Evolutionary conservation across 1,284 basidiomycete genomes (phyloP).

Genomic region (Trametes versicolor): DNA sequence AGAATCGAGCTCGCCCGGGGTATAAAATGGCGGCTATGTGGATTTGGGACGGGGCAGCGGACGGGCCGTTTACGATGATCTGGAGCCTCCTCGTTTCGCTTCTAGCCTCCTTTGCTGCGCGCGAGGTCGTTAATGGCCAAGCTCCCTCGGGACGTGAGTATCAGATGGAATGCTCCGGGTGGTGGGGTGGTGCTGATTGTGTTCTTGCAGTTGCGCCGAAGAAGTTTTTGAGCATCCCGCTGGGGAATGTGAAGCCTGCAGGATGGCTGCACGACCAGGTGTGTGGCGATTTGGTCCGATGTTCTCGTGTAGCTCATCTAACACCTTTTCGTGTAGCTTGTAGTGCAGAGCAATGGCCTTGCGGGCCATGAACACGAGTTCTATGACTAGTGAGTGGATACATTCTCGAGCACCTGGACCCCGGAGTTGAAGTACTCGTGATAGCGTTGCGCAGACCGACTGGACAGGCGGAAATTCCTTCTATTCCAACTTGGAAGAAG

Average conservation of each 20-base stretch:
- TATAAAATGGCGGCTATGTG: slow-evolving; percentile 30
- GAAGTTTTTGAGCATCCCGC: slow-evolving; percentile 57
- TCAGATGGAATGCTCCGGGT: not conserved
- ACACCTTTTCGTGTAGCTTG: slow-evolving; percentile 44
- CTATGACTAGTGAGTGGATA: slow-evolving; percentile 56
- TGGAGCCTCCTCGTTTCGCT: slow-evolving; percentile 27
- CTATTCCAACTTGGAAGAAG: slow-evolving; percentile 66
- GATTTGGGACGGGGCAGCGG: slow-evolving; percentile 10
- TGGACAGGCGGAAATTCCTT: slow-evolving; percentile 61
- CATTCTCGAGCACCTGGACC: not conserved
- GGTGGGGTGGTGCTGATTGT: not conserved
- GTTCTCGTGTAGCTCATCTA: not conserved
- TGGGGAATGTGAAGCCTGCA: slow-evolving; percentile 57
- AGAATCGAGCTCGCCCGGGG: not conserved
- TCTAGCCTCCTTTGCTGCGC: slow-evolving; percentile 26
- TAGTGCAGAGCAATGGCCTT: slow-evolving; percentile 62
- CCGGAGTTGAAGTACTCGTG: not conserved
- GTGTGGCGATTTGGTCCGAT: not conserved
- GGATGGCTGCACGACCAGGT: slow-evolving; percentile 67
- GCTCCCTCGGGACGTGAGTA: slow-evolving; percentile 29
- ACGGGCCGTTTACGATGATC: slow-evolving; percentile 30
- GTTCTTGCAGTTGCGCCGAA: slow-evolving; percentile 56
- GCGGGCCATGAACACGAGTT: slow-evolving; percentile 67
- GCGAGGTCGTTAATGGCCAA: slow-evolving; percentile 21
- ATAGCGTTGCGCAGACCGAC: slow-evolving; percentile 59